These are phyloP conservation scores for Cryptococcus neoformans DNA, from an alignment of 1,284 basidiomycete species.

Conservation along the genomic window DNA sequence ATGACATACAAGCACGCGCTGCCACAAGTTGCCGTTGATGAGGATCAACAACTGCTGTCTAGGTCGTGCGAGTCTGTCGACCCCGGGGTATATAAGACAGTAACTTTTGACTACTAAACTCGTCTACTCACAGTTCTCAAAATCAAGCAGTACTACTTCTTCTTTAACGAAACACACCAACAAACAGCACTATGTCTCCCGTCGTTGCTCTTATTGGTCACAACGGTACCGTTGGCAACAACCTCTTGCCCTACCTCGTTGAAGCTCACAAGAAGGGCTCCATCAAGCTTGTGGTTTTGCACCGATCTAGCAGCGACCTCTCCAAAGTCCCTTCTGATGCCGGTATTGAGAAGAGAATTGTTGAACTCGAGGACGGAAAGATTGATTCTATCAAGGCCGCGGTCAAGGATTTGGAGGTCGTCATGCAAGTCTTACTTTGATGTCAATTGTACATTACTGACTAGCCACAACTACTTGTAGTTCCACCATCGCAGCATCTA, in stretches of 20 bases:
- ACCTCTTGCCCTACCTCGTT: conserved; percentile 11
- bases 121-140: too few relatives aligned
- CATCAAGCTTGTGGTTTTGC: conserved; percentile 19
- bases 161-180: not conserved
- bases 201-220: conserved; percentile 9
- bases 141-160: too few relatives aligned
- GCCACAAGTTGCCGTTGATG: too few relatives aligned
- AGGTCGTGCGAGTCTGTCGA: too few relatives aligned
- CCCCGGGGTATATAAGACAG: too few relatives aligned
- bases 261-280: conserved; percentile 10
- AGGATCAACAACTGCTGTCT: too few relatives aligned
- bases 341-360: conserved; percentile 8
- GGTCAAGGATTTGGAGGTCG: conserved; percentile 14
- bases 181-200: not conserved
- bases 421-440: conserved; percentile 16
- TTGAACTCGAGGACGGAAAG: conserved; percentile 12
- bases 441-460: too few relatives aligned
- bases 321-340: conserved; percentile 15
- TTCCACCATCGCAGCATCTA: too few relatives aligned
- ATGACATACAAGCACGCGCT: too few relatives aligned
- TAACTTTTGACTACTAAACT: too few relatives aligned
- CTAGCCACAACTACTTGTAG: too few relatives aligned
- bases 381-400: conserved; percentile 5
- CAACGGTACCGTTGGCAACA: conserved; percentile 16
- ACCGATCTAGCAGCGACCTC: conserved; percentile 13